Evolutionary conservation across 1,284 basidiomycete genomes (phyloP), one percentile per base, ranked within the genome.

Genomic region (Takashimella koratensis): DNA sequence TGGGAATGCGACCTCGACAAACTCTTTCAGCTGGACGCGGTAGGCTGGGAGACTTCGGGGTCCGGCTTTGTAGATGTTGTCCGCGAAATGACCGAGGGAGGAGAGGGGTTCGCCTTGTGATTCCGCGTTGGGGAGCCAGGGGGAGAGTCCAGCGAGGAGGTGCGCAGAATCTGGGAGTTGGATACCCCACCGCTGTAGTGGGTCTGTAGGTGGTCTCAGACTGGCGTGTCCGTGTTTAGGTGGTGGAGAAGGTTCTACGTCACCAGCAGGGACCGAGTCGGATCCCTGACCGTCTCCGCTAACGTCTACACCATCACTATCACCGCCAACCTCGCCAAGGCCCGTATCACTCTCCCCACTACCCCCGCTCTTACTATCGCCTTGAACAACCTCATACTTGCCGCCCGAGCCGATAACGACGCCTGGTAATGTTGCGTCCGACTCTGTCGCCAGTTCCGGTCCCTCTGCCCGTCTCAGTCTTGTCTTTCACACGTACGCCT

Each of bases 51-150:
- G 39, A 1, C 45, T 49, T 6, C 43, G 10, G 4, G 61, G 61
- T 5, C 70, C 71, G 5, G 59, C 16, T 8, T 65, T 60, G 57
- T 70, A 74, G 6, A 62, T 51, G n/a, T 58, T 41, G 45, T 73
- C 71, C 10, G 70, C 70, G 20, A 56, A 53, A n/a, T 55, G 24
- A n/a, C 70, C 71, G 3, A 72, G 54, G 8, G 43, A 30, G 0
- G 68, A 66, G 36, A 68, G 47, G 2, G 56, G 39, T n/a, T 52
- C 53, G 21, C 59, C 51, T 4, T 46, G 42, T 1, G 56, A 16
- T 36, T 36, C 42, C 3, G 54, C 55, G 44, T 65, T 62, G 2
- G 48, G 22, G 0, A 63, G 65, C 63, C 66, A 70, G 6, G 63
- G 56, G 24, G 59, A 21, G 26, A 70, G 49, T 30, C 62, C 58